Percentiles rank a stretch among this genome's conserved stretches.
Evolutionary conservation across 495 filamentous ascomycete genomes (phyloP).

Genomic region (Penicillium fimorum): DNA sequence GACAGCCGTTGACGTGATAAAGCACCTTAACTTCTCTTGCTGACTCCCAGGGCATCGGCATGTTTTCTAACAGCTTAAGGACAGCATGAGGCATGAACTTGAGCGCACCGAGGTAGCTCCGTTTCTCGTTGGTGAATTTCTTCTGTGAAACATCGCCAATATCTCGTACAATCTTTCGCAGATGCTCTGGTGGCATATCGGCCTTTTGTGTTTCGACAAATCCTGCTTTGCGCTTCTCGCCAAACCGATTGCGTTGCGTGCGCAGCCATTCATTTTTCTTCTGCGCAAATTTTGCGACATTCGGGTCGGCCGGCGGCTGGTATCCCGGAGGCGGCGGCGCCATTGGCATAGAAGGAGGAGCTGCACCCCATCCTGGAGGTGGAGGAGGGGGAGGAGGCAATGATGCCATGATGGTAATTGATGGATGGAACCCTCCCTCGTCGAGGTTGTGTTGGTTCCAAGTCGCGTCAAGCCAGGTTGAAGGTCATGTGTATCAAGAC

Average conservation of each 20-base stretch:
- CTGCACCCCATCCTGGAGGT: constrained; percentile 71
- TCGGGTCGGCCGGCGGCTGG: constrained; percentile 78
- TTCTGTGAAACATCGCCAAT: constrained; percentile 99
- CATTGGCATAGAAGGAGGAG: constrained; percentile 70
- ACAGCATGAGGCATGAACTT: constrained; percentile 99
- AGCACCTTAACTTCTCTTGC: constrained; percentile 94
- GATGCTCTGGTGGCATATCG: constrained; percentile 97
- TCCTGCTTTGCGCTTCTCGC: constrained; percentile 93
- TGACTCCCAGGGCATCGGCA: constrained; percentile 99
- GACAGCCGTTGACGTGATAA: constrained; percentile 96
- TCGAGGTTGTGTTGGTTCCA: constrained; percentile 29
- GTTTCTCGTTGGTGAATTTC: constrained; percentile 98
- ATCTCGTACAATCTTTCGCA: constrained; percentile 97
- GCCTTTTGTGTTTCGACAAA: constrained; percentile 98
- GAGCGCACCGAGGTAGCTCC: constrained; percentile 92
- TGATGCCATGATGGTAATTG: constrained; percentile 66
- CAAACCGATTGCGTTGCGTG: constrained; percentile 86
- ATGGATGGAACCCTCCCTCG: constrained; percentile 31
- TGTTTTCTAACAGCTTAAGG: constrained; percentile 96
- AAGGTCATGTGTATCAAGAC: constrained; percentile 26
- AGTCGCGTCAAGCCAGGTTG: constrained; percentile 47
- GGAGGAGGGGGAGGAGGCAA: constrained; percentile 74
- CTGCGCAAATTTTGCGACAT: constrained; percentile 90
- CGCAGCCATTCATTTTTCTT: constrained; percentile 99
- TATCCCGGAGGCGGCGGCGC: constrained; percentile 90